phyloP scores from a whole-genome alignment of 2,329 filamentous ascomycete species.

The Zarea fungicola region DNA sequence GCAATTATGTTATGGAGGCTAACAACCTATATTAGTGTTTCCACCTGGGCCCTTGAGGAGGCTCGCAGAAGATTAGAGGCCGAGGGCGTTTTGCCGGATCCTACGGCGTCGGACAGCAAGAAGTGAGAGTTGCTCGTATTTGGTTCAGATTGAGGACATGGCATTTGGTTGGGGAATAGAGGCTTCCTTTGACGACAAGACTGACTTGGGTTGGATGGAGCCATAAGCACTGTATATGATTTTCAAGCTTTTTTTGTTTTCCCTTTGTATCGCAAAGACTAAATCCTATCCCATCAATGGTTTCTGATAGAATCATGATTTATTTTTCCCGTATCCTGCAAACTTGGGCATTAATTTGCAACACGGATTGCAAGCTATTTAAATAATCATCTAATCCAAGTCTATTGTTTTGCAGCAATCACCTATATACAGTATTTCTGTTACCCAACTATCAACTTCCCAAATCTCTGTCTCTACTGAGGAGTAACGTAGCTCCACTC shows the following conservation, averaged over 20 bases:
- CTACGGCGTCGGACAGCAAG: constrained; percentile 51
- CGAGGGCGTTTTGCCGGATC: constrained; percentile 88
- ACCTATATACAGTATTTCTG: constrained; percentile 13
- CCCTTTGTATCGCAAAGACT: constrained; percentile 19
- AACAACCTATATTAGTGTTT: constrained; percentile 64
- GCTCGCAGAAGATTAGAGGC: constrained; percentile 90
- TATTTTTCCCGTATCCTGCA: constrained; percentile 4
- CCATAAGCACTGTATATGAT: constrained; percentile 26
- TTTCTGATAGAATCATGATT: constrained; percentile 20
- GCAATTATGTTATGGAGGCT: constrained; percentile 18
- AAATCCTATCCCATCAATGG: constrained; percentile 23
- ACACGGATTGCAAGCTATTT: background rate
- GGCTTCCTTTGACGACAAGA: background rate
- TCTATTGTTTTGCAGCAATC: background rate
- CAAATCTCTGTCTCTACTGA: constrained; percentile 11
- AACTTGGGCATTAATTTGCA: background rate
- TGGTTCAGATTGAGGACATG: background rate
- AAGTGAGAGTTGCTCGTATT: constrained; percentile 31
- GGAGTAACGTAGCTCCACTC: constrained; percentile 70
- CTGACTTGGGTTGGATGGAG: constrained; percentile 13
- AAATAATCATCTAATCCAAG: background rate
- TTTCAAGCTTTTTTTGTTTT: constrained; percentile 24
- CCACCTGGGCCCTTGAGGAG: constrained; percentile 98
- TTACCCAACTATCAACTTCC: constrained; percentile 13
- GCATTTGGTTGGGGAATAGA: constrained; percentile 12